Conservation (phyloP, 495 filamentous ascomycete species). For the Lophiotrema nucula region DNA sequence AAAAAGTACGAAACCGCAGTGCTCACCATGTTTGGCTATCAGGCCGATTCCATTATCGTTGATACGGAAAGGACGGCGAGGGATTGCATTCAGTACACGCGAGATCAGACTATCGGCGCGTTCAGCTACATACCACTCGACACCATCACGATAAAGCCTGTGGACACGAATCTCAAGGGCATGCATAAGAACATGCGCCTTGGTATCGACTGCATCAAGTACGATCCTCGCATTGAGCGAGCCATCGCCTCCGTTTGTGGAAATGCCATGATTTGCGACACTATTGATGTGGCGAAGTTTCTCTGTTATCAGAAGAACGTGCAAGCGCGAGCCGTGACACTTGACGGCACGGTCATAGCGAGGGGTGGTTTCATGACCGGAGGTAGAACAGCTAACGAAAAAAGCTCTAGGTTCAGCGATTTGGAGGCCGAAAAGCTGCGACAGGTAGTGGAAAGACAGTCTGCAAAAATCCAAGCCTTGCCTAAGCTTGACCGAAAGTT, state of each 20-base stretch:
- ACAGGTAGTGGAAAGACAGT: conserved; percentile 67
- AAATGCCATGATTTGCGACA: conserved; percentile 93
- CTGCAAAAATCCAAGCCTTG: conserved; percentile 69
- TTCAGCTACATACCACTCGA: conserved; percentile 94
- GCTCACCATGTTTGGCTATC: conserved; percentile 84
- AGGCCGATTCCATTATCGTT: conserved; percentile 94
- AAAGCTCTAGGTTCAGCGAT: conserved; percentile 82
- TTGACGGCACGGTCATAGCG: conserved; percentile 91
- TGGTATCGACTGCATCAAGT: conserved; percentile 95
- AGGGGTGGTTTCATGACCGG: conserved; percentile 98
- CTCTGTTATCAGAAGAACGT: conserved; percentile 83
- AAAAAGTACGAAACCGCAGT: conserved; percentile 94
- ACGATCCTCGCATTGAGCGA: conserved; percentile 79
- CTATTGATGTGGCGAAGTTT: conserved; percentile 76
- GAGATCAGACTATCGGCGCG: conserved; percentile 79
- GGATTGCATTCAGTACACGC: conserved; percentile 91
- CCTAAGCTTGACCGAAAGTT: conserved; percentile 67
- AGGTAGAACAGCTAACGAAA: conserved; percentile 71
- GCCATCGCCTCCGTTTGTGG: conserved; percentile 94
- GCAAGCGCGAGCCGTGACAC: conserved; percentile 88
- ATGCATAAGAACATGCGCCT: conserved; percentile 80
- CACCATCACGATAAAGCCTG: conserved; percentile 88
- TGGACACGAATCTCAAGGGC: conserved; percentile 87
- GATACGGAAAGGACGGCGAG: conserved; percentile 92
- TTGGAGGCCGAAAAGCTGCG: conserved; percentile 79